Evolutionary conservation across 306 rosid species (phyloP), one percentile per base, ranked within the genome.

Genomic region (Trichosanthes cucumerina): DNA sequence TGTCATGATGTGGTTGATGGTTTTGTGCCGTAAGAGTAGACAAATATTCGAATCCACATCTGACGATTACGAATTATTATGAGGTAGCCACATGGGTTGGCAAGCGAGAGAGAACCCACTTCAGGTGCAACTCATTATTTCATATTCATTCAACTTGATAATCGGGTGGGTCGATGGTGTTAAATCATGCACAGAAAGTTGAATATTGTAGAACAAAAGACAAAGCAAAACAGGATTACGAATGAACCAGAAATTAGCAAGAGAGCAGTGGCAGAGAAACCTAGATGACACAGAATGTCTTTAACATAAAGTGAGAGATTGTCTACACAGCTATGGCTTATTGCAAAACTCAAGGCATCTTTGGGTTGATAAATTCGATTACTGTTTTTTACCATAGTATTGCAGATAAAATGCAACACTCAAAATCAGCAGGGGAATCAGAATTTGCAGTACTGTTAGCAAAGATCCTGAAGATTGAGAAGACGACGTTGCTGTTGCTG

Each of bases 361-460:
- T 2, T 50, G 78, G 12, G 6, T 31, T 11, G 21, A 2, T 4
- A 16, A 50, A 8, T 19, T 19, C 9, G 13, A 26, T 74, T 71
- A 80, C 84, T 16, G 84, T 52, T 19, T 82, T 75, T 86, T 88
- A 46, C 89, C 82, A 50, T 60, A 81, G 89, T 80, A 84, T 75
- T 89, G 97, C 79, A 89, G 87, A 52, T 75, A 88, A 80, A 81
- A 84, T 57, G 98, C 98, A 12, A 82, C 34, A 14, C 85, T 90
- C 84, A 91, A 16, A 64, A 89, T 80, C 90, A 91, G 83, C 82
- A 95, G 81, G 18, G 96, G 95, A 79, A 91, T 75, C 81, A 88
- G 75, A 86, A 79, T 76, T 80, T 80, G 91, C 84, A 92, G 72
- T 33, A 86, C 69, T 84, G 87, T 91, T 33, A 86, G 43, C 13